phyloP scores from a whole-genome alignment of 1,284 basidiomycete genomes.

The Neonothopanus nambi region DNA sequence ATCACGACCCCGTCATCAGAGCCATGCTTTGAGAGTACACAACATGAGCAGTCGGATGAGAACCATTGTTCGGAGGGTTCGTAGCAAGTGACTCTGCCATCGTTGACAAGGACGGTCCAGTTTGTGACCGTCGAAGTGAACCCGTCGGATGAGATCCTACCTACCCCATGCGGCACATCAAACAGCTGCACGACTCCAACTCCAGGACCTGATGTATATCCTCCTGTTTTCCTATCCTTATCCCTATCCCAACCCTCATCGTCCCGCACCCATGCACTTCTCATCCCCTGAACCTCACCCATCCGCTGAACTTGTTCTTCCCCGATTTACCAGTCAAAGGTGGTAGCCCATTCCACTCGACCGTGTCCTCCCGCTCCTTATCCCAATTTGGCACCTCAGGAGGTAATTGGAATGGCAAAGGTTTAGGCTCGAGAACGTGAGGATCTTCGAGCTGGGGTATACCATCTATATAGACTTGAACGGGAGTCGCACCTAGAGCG shows the following conservation, averaged over 20 bases:
- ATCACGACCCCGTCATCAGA: too few species aligned
- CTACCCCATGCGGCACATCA: too few species aligned
- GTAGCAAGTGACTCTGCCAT: slow-evolving; percentile 19
- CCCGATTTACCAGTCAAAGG: slow-evolving; percentile 40
- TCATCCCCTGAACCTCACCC: too few species aligned
- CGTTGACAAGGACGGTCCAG: slow-evolving; percentile 18
- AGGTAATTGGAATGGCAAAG: slow-evolving; percentile 38
- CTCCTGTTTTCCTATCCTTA: too few species aligned
- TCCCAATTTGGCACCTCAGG: slow-evolving; percentile 45
- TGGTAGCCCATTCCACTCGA: slow-evolving; percentile 59
- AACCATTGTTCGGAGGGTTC: background rate
- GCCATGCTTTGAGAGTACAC: too few species aligned
- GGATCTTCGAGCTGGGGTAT: slow-evolving; percentile 49
- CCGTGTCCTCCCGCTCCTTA: slow-evolving; percentile 41
- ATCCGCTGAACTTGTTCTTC: background rate
- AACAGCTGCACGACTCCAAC: background rate
- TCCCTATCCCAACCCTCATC: too few species aligned
- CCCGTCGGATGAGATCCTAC: too few species aligned
- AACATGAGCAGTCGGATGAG: background rate
- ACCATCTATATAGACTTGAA: slow-evolving; percentile 64
- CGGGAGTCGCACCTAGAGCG: slow-evolving; percentile 59
- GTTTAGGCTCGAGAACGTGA: slow-evolving; percentile 38
- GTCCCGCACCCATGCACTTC: too few species aligned
- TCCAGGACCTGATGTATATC: too few species aligned
- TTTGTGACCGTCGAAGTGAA: too few species aligned